Evolutionary conservation across 1,139 yeast genomes (phyloP).

Genomic region (Geotrichum restrictum): DNA sequence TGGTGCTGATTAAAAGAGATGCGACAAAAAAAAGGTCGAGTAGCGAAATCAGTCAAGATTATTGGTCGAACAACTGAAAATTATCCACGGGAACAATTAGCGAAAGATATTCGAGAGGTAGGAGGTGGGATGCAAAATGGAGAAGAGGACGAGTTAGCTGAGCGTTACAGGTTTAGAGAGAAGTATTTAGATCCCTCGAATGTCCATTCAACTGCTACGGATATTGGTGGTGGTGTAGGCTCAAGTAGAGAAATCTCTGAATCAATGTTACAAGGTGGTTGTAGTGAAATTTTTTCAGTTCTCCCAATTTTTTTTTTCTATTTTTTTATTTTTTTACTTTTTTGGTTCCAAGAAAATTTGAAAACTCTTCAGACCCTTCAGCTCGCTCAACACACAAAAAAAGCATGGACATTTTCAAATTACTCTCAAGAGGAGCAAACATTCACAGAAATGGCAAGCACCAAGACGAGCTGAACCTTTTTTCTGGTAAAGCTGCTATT

Average conservation of each 20-base stretch:
- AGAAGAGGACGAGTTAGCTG: too few relatives aligned
- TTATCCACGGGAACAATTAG: too few relatives aligned
- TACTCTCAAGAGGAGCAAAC: slow-evolving; percentile 80
- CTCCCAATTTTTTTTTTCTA: background rate
- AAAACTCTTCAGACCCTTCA: background rate
- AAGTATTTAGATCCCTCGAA: too few relatives aligned
- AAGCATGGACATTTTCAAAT: slow-evolving; percentile 81
- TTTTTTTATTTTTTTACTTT: background rate
- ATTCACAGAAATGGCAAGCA: slow-evolving; percentile 50
- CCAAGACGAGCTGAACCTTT: slow-evolving; percentile 32
- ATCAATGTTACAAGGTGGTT: too few relatives aligned
- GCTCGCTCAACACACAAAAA: background rate
- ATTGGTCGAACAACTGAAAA: slow-evolving; percentile 1
- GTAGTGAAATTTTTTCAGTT: slow-evolving; percentile 5
- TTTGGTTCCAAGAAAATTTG: slow-evolving; percentile 1
- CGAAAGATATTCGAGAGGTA: too few relatives aligned
- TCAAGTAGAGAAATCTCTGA: background rate
- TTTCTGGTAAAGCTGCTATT: slow-evolving; percentile 24
- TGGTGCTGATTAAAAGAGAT: background rate
- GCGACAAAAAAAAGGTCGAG: background rate
- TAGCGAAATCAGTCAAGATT: slow-evolving; percentile 2
- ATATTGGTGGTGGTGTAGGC: background rate
- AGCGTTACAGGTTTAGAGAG: too few relatives aligned
- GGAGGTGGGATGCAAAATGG: too few relatives aligned
- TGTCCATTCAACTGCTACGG: too few relatives aligned